Base-by-base conservation (phyloP, 768 basidiomycete genomes). In the Auricularia sp. region DNA sequence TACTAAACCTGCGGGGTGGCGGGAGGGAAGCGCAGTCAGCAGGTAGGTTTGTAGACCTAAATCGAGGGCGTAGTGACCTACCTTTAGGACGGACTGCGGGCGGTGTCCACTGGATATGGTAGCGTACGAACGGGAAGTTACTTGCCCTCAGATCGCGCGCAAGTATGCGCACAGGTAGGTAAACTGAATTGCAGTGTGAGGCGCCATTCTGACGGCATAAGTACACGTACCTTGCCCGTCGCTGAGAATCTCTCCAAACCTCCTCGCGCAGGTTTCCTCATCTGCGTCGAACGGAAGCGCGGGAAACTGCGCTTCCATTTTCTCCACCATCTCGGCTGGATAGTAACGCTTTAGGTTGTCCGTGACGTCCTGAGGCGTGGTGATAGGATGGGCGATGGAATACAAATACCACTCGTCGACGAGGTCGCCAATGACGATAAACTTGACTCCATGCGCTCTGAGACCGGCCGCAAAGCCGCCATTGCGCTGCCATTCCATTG, bases 331-430 rank as follows among this genome's bases (percentile, higher is more conserved):
- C 10, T 79, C 76, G 14, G 65, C 71, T 1, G 83, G 80, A 71
- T 85, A 89, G 70, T 87, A 90, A 64, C 88, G 74, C 69, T 79
- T 73, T 61, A 91, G 69, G 68, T 88, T 88, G 8, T 77, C 77
- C 34, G 80, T 70, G 10, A 90, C 76, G 67, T 90, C 89, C 29
- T 68, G 68, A 24, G 78, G 74, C 8, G 77, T 73, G 11, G 71
- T 62, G 61, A 89, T 80, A 0, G 84, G 82, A 71, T 89, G 83
- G 3, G 87, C 83, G 68, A 90, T 85, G 14, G 87, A 82, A 68
- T 90, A 90, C 62, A 90, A 79, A 71, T 84, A 88, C 88, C 89
- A 90, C 72, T 91, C 89, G 68, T 90, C 87, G 16, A 77, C 79
- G 62, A 89, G 78, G 64, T 89, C 86, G 8, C 90, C 89, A n/a